These are phyloP conservation scores for Royoungia palumana DNA, from an alignment of 768 basidiomycete species.

Conservation along the genomic window DNA sequence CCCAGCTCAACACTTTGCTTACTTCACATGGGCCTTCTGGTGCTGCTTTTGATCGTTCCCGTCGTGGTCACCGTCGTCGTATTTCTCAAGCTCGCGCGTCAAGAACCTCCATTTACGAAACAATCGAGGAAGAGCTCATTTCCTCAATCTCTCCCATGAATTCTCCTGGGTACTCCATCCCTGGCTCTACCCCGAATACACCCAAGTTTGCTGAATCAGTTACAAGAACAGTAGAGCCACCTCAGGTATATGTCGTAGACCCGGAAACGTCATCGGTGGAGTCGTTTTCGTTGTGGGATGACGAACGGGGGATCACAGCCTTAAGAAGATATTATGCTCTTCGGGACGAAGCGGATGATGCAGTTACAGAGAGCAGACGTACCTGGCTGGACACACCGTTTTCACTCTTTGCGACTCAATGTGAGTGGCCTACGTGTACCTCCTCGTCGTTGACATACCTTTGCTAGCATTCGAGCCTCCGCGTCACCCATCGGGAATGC, in stretches of 20 bases:
- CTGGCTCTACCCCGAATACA: conserved; percentile 32
- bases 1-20: conserved; percentile 55
- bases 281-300: conserved; percentile 54
- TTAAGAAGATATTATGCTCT: conserved; percentile 68
- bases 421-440: conserved; percentile 40
- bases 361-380: conserved; percentile 63
- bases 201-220: conserved; percentile 4
- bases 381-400: conserved; percentile 70
- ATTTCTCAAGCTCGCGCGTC: conserved; percentile 62
- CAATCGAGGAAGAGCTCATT: conserved; percentile 68
- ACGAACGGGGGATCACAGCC: conserved; percentile 62
- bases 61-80: conserved; percentile 60
- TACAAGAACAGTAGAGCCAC: conserved; percentile 28
- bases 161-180: conserved; percentile 21
- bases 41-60: conserved; percentile 37
- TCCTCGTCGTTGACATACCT: conserved; percentile 1
- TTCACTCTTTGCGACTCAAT: conserved; percentile 68
- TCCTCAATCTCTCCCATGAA: conserved; percentile 27
- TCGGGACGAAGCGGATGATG: conserved; percentile 61
- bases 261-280: conserved; percentile 48
- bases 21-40: conserved; percentile 49
- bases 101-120: conserved; percentile 71
- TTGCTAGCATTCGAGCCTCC: conserved; percentile 68
- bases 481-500: conserved; percentile 60
- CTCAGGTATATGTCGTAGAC: conserved; percentile 55